Evolutionary conservation across 1,284 basidiomycete species (phyloP).

Genomic region (Meira miltonrushii): DNA sequence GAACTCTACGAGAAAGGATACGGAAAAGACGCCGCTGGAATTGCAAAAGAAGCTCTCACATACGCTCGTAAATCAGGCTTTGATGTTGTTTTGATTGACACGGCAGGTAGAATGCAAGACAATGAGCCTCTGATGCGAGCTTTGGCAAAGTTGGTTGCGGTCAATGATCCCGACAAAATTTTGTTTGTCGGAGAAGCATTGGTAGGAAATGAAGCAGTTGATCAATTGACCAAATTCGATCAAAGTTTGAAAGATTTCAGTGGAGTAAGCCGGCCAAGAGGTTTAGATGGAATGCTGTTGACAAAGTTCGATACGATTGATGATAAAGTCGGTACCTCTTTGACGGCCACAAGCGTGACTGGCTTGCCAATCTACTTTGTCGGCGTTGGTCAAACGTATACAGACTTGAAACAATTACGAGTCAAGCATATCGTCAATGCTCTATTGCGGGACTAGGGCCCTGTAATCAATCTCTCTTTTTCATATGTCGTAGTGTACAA

Average conservation of each 20-base stretch:
- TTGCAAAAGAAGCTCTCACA: slow-evolving; percentile 84
- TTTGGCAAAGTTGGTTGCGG: slow-evolving; percentile 47
- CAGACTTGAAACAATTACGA: slow-evolving; percentile 47
- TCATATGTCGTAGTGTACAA: slow-evolving; percentile 1
- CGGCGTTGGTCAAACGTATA: slow-evolving; percentile 51
- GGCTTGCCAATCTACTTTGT: slow-evolving; percentile 51
- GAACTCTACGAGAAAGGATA: slow-evolving; percentile 96
- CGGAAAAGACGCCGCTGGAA: slow-evolving; percentile 95
- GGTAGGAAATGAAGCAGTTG: slow-evolving; percentile 52
- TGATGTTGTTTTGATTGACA: slow-evolving; percentile 51
- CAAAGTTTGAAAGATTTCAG: slow-evolving; percentile 48
- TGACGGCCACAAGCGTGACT: slow-evolving; percentile 47
- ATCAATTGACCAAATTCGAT: slow-evolving; percentile 50
- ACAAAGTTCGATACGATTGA: slow-evolving; percentile 51
- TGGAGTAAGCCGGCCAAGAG: slow-evolving; percentile 33
- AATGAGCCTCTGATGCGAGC: slow-evolving; percentile 52
- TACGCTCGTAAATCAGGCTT: slow-evolving; percentile 43
- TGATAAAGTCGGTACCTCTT: slow-evolving; percentile 50
- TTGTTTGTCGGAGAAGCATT: slow-evolving; percentile 52
- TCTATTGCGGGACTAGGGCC: slow-evolving; percentile 36
- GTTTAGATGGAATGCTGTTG: slow-evolving; percentile 48
- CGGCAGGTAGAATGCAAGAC: slow-evolving; percentile 52
- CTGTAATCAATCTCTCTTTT: background rate
- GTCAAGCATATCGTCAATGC: slow-evolving; percentile 51
- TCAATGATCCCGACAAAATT: slow-evolving; percentile 51